Evolutionary conservation across 257 asterid species (phyloP).

Genomic region (Ophiorrhiza pumila): DNA sequence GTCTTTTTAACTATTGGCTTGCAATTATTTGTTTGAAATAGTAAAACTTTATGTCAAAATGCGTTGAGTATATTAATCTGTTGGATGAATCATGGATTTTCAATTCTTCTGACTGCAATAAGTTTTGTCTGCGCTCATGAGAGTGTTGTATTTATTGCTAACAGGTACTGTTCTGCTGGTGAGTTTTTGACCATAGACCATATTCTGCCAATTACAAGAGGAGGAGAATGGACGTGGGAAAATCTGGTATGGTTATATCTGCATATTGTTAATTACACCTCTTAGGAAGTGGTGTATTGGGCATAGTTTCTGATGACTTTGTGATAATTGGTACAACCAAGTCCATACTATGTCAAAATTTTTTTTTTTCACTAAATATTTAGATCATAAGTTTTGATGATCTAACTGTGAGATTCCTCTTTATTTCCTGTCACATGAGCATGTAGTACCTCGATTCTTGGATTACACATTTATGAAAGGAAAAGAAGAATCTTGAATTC

Average conservation of each 20-base stretch:
- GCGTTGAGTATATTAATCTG: neutral
- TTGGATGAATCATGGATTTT: neutral
- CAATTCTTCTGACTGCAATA: neutral
- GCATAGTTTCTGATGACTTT: neutral
- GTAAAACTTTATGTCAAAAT: neutral
- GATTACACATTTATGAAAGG: neutral
- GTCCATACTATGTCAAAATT: neutral
- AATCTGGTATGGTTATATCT: slow-evolving; percentile 58
- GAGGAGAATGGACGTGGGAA: slow-evolving; percentile 97
- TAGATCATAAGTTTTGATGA: neutral
- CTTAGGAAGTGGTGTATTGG: neutral
- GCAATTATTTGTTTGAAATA: too few species aligned
- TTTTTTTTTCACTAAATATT: neutral
- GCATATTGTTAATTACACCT: neutral
- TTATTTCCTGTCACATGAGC: neutral
- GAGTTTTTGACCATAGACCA: slow-evolving; percentile 88
- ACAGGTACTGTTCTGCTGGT: slow-evolving; percentile 69
- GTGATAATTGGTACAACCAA: neutral
- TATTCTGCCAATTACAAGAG: slow-evolving; percentile 73
- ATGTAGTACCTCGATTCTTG: neutral
- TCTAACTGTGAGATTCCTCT: neutral
- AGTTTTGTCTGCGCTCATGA: neutral
- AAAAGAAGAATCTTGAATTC: neutral
- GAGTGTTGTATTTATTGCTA: slow-evolving; percentile 4
- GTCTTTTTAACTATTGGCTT: neutral